Base-by-base conservation (phyloP, 805 yeast species). In the Cyberlindnera meyerae region DNA sequence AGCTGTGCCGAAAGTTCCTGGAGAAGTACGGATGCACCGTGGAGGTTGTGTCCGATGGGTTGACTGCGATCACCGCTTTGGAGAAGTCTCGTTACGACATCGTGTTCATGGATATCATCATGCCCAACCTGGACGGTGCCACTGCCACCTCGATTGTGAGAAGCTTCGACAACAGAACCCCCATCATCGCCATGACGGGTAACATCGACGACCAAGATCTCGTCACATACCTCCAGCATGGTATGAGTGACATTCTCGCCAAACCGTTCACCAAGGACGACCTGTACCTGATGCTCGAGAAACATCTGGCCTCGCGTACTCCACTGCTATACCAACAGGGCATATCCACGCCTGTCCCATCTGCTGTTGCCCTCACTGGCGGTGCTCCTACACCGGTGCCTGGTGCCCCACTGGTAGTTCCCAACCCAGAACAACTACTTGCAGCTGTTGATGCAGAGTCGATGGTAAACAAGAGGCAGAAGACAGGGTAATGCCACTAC, bases 181-280 rank as follows among this genome's bases (percentile, higher is more conserved):
- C 97, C 11, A 85, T 93, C 44, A 82, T 93, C 47, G 94, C 95
- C 21, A 86, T 86, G 95, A 86, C 96, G 2, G 94, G 95, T 27
- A 87, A 86, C 55, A 83, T 86, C 39, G 82, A 83, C 48, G 85
- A 82, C 45, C 77, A 81, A 47, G 95, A 87, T 58, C 66, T 87
- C 40, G 82, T 83, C 31, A 82, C 79, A 1, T 87, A 84, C 57
- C 63, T 85, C 42, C 82, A 81, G 49, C 86, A 87, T 52, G 97
- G 96, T 5, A 88, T 88, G 86, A 80, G 85, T 40, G 96, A 87
- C 59, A 86, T 93, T 25, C 66, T 93, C 45, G 95, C 95, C 5
- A 87, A 93, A 55, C 98, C 98, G 1, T 93, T 93, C 57, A 82
- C 95, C 2, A 87, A 84, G 54, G 85, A 80, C 47, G 95, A 86